Evolutionary conservation across 73 alveolate genomes (phyloP).

Genomic region (Paraurostyla sp.): DNA sequence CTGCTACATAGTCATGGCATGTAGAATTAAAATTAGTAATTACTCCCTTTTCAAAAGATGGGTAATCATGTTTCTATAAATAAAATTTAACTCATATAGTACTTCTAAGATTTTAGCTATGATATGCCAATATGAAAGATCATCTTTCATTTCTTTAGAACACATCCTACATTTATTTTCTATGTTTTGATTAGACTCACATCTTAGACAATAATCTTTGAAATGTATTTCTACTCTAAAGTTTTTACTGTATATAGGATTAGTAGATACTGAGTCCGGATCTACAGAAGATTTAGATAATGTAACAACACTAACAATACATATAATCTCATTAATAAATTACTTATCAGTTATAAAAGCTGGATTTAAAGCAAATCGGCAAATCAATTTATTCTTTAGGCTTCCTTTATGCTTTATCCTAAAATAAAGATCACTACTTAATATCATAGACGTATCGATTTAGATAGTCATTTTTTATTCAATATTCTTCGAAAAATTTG

Average conservation of each 20-base stretch:
- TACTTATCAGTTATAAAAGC: slow-evolving; percentile 50
- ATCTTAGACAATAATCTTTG: slow-evolving; percentile 2
- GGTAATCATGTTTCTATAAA: slow-evolving; percentile 43
- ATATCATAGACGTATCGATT: neutral
- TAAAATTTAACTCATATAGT: neutral
- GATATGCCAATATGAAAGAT: neutral
- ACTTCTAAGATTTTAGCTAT: slow-evolving; percentile 1
- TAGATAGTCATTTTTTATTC: slow-evolving; percentile 10
- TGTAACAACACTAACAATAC: neutral
- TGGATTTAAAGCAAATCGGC: slow-evolving; percentile 65
- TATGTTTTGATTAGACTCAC: neutral
- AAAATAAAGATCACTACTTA: slow-evolving; percentile 53
- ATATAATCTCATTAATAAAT: neutral
- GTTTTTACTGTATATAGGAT: slow-evolving; percentile 13
- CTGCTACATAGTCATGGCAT: neutral
- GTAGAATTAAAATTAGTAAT: slow-evolving; percentile 5
- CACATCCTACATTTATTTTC: neutral
- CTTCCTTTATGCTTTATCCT: slow-evolving; percentile 41
- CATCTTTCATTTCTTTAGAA: neutral
- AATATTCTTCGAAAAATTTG: neutral
- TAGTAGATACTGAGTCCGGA: slow-evolving; percentile 44
- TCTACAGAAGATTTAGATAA: slow-evolving; percentile 26
- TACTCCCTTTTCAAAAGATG: slow-evolving; percentile 13
- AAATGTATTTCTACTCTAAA: slow-evolving; percentile 50
- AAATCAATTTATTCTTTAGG: slow-evolving; percentile 29